Conservation (phyloP, 495 filamentous ascomycete species). For the Penicillium malachiteum region DNA sequence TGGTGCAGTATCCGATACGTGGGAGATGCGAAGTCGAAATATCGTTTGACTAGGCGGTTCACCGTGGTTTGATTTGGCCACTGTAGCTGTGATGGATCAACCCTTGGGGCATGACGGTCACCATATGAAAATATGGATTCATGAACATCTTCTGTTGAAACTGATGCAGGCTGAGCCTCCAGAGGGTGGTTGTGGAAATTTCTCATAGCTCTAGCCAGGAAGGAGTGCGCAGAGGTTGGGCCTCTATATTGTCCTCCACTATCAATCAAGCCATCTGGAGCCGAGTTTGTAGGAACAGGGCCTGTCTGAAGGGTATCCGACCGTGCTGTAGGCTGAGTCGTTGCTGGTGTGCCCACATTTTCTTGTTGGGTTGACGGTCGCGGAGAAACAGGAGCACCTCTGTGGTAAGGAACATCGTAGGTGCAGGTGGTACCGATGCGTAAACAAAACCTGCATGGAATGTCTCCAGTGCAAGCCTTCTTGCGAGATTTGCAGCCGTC, state of each 20-base stretch:
- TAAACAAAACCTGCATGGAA: conserved; percentile 26
- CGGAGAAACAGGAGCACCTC: conserved; percentile 24
- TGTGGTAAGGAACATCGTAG: conserved; percentile 25
- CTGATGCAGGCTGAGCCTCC: background rate
- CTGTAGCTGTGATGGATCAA: conserved; percentile 13
- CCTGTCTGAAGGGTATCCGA: background rate
- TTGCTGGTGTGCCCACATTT: background rate
- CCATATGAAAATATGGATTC: conserved; percentile 27
- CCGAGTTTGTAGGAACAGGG: conserved; percentile 1
- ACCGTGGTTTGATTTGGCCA: conserved; percentile 22
- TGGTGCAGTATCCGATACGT: conserved; percentile 32
- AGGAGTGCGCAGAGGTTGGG: conserved; percentile 28
- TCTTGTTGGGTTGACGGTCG: conserved; percentile 8
- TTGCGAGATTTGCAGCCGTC: conserved; percentile 29
- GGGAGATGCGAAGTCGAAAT: conserved; percentile 35
- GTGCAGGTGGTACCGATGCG: conserved; percentile 17
- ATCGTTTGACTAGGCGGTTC: conserved; percentile 21
- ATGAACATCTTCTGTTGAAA: conserved; percentile 2
- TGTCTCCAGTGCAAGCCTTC: conserved; percentile 27
- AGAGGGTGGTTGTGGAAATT: conserved; percentile 1
- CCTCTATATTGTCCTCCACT: conserved; percentile 25
- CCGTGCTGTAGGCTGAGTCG: background rate
- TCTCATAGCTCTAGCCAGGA: conserved; percentile 24
- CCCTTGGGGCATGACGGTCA: conserved; percentile 18
- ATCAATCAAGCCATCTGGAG: conserved; percentile 5